Base-by-base conservation (phyloP, 345 rosid genomes). In the Xanthoceras sorbifolium region DNA sequence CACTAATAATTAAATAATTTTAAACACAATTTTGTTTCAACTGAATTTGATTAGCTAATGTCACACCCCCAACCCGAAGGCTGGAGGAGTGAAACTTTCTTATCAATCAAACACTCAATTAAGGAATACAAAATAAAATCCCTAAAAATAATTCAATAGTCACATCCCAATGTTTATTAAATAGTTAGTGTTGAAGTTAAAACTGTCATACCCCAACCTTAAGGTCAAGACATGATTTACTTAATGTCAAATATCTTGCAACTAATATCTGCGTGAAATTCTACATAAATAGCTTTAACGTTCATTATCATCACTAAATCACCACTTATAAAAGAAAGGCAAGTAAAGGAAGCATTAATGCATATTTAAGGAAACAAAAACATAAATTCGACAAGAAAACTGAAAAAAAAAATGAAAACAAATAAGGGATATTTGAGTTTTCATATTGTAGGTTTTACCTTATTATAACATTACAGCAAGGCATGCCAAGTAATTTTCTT, bases 401-500 rank as follows among this genome's bases (percentile, higher is more conserved):
- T 25, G 31, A 48, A 54, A 20, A 54, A 44, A 61, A 17, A 69
- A 32, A 71, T 46, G 26, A 36, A 6, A 17, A 26, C 50, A 62
- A 72, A 63, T 20, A 4, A 6, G n/a, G 12, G 20, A 31, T 18
- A 40, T 26, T 38, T 38, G 23, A 69, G 42, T 34, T 69, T 29
- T 29, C 26, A 15, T 69, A 11, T 60, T 44, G 36, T 36, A 17
- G 20, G 72, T 26, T 25, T 31, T 42, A 46, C 71, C 18, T 67
- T 46, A 63, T 50, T 22, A 60, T 44, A 14, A 50, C 61, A 63
- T 42, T 75, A 46, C 34, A 28, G 48, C 67, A 77, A 68, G 61
- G 78, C 72, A 82, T 11, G 7, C 31, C n/a, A 26, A n/a, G 20
- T n/a, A 78, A 74, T n/a, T 46, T 63, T 42, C 28, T 52, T n/a